Evolutionary conservation across 371 early-diverging fungal genomes (phyloP), one percentile per base, ranked within the genome.

Genomic region (Thermomucor indicae-seudaticae): DNA sequence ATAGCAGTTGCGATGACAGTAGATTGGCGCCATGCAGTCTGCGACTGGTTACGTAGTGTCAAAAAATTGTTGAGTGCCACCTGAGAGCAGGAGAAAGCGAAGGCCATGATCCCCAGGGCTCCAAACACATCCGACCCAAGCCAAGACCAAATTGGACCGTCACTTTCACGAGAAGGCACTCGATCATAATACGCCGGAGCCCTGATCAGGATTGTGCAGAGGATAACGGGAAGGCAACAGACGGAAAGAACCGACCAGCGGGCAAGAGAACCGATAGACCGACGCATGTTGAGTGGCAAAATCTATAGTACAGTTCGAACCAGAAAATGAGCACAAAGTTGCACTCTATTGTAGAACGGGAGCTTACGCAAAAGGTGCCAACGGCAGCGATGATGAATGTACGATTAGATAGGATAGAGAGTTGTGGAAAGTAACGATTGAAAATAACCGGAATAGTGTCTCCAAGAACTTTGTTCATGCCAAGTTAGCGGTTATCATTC

Each of bases 241-340:
- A 81, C 82, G 4, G 79, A 78, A 14, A 81, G 39, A 42, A 81
- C 78, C 2, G 82, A 81, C 62, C 69, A 74, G 25, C 59, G 62
- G 32, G 82, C 73, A n/a, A 81, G 50, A 1, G 82, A 68, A 42
- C 82, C 82, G 49, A 81, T 78, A 4, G 82, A 81, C 38, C 78
- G 70, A 38, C 70, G 62, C 56, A 79, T 55, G 32, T 68, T 65
- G 43, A 79, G 57, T 19, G 82, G 80, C 8, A 78, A 51, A 45
- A 79, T 72, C 76, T 75, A 20, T 11, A n/a, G 22, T 10, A 45
- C 42, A 11, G 19, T 50, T 31, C 37, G 29, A 43, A 34, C 23
- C n/a, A n/a, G n/a, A n/a, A n/a, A n/a, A n/a, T n/a, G n/a, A n/a
- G n/a, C n/a, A n/a, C n/a, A n/a, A n/a, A n/a, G n/a, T n/a, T n/a